Evolutionary conservation across 2,329 filamentous ascomycete species (phyloP).

Genomic region (Cercospora berteroae): DNA sequence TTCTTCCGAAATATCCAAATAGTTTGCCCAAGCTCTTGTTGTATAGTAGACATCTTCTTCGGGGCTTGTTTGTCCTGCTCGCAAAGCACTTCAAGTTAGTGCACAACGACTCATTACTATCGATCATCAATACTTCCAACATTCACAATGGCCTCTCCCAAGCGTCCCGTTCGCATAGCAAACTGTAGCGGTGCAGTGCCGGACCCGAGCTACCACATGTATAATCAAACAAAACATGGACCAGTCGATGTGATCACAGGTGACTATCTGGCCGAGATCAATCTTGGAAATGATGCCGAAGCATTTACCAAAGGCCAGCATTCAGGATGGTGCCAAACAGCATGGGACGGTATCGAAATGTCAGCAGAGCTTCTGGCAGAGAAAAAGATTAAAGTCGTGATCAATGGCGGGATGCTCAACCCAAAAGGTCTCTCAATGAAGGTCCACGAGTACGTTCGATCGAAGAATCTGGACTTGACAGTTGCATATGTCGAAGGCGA

Average conservation of each 20-base stretch:
- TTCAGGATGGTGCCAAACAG: slow-evolving; percentile 39
- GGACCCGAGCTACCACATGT: slow-evolving; percentile 31
- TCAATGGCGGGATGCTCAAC: slow-evolving; percentile 57
- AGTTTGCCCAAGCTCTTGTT: neutral
- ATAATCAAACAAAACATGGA: slow-evolving; percentile 32
- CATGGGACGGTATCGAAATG: slow-evolving; percentile 51
- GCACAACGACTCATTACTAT: neutral
- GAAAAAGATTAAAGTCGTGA: slow-evolving; percentile 54
- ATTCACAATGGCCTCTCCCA: slow-evolving; percentile 17
- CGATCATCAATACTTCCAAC: neutral
- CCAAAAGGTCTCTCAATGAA: slow-evolving; percentile 53
- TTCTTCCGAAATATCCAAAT: neutral
- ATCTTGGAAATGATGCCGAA: slow-evolving; percentile 32
- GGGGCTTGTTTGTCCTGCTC: neutral
- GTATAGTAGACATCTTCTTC: neutral
- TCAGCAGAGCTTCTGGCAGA: slow-evolving; percentile 47
- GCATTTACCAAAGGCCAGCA: slow-evolving; percentile 26
- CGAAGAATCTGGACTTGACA: slow-evolving; percentile 41
- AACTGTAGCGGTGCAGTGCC: slow-evolving; percentile 30
- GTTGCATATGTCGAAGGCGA: slow-evolving; percentile 51
- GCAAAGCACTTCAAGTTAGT: neutral
- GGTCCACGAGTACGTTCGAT: slow-evolving; percentile 37
- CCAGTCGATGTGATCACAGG: slow-evolving; percentile 54
- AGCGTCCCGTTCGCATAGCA: slow-evolving; percentile 25
- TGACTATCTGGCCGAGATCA: slow-evolving; percentile 45